phyloP scores from a whole-genome alignment of 192 early-diverging fungal species.

The Mortierella claussenii region DNA sequence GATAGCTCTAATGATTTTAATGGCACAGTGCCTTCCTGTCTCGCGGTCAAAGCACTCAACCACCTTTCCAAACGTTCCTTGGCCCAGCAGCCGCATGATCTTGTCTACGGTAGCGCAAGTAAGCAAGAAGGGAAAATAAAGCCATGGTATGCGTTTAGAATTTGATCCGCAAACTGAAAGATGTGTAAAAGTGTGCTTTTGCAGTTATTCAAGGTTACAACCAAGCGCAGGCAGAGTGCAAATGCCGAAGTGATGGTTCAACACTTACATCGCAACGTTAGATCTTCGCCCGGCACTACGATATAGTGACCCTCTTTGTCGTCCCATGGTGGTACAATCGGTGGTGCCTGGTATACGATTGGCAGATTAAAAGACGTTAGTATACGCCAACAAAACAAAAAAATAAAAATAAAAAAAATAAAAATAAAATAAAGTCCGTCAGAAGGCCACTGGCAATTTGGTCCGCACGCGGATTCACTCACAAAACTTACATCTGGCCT shows the following conservation, averaged over 20 bases:
- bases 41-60: slow-evolving; percentile 85
- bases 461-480: neutral
- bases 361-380: too few species aligned
- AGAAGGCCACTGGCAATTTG: neutral
- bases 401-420: neutral
- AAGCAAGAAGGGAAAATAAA: neutral
- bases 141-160: neutral
- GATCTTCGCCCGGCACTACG: slow-evolving; percentile 75
- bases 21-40: slow-evolving; percentile 70
- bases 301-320: slow-evolving; percentile 96
- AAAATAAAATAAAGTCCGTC: neutral
- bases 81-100: slow-evolving; percentile 88
- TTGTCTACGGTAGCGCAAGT: slow-evolving; percentile 67
- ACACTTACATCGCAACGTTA: slow-evolving; percentile 83
- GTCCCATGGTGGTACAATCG: slow-evolving; percentile 67
- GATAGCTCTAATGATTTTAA: slow-evolving; percentile 94
- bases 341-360: too few species aligned
- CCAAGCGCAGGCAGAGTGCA: too few species aligned
- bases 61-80: slow-evolving; percentile 99
- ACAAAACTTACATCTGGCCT: slow-evolving; percentile 14
- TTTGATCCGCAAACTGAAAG: slow-evolving; percentile 8
- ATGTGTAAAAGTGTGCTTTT: neutral
- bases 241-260: too few species aligned
- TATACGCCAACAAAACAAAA: too few species aligned
- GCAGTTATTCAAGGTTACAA: too few species aligned